Evolutionary conservation across 768 basidiomycete species (phyloP), one percentile per base, ranked within the genome.

Genomic region (Phlebiopsis flavidoalba): DNA sequence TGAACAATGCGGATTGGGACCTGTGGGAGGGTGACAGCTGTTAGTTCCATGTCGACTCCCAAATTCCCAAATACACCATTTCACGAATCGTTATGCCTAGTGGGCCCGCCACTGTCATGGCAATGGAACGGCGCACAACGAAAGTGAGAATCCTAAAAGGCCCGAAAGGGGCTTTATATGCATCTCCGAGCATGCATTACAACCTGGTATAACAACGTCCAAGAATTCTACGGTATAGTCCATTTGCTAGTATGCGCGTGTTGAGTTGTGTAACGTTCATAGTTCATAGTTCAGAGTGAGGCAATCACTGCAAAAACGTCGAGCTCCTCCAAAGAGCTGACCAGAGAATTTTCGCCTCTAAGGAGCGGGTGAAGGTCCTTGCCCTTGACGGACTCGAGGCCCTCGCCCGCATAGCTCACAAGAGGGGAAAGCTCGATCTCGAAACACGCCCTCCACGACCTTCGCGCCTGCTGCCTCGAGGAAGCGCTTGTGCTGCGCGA

Each of bases 361-460:
- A n/a, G n/a, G 26, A 31, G 26, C 26, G 26, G 6, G 26, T 31
- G 26, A 72, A 94, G 89, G 31, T 74, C 82, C 78, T 88, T 88
- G 49, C 93, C 95, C 73, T 86, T 87, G 52, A 91, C 80, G 52
- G 73, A 76, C 67, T 90, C 87, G 62, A 98, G 75, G 1, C 94
- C 96, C 72, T 99, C 97, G 15, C 97, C 97, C 21, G 89, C 88
- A 64, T 98, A 99, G 67, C 84, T 89, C 60, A 95, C 86, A 8
- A 87, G 76, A 17, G 97, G 95, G 1, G 91, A 91, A 55, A 98
- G 77, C 75, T 99, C 97, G 60, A 98, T 89, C 72, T 95, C 91
- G 17, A 90, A n/a, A n/a, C n/a, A n/a, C 86, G 43, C 80, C 88
- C 0, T 88, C 85, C 47, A 75, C 71, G n/a, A 93, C 79, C 35